These are phyloP conservation scores for Lentinus brumalis DNA, from an alignment of 768 basidiomycete species.

Conservation along the genomic window DNA sequence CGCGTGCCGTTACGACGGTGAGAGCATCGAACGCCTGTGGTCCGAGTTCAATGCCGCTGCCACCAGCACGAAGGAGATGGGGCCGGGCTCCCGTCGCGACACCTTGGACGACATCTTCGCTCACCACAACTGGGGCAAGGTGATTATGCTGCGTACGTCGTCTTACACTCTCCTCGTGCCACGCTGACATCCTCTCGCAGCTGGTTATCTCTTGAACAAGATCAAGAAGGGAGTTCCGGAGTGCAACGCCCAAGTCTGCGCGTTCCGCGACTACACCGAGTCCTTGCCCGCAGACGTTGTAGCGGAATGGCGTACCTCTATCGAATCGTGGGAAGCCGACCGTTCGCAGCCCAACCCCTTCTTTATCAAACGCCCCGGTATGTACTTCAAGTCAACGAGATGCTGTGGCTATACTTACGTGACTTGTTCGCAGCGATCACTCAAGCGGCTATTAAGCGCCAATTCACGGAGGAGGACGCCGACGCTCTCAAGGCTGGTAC, in stretches of 20 bases:
- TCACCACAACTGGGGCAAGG: conserved; percentile 41
- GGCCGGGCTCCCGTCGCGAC: conserved; percentile 33
- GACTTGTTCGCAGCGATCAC: background rate
- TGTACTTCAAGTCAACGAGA: too few species aligned
- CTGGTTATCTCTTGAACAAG: background rate
- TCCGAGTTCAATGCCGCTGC: conserved; percentile 34
- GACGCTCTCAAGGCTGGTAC: conserved; percentile 4
- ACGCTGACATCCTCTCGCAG: background rate
- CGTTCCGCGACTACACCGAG: background rate
- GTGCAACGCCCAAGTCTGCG: background rate
- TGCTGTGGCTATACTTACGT: too few species aligned
- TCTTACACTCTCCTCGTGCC: background rate
- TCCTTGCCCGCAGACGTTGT: background rate
- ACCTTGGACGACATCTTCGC: conserved; percentile 41
- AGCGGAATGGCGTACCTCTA: conserved; percentile 22
- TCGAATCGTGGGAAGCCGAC: conserved; percentile 30
- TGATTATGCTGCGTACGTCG: conserved; percentile 27
- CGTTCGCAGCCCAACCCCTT: conserved; percentile 23
- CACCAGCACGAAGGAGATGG: conserved; percentile 40
- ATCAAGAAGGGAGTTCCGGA: background rate
- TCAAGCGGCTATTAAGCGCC: conserved; percentile 19
- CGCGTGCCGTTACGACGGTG: conserved; percentile 33
- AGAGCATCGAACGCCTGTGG: conserved; percentile 43
- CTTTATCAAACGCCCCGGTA: background rate
- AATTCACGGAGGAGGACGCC: conserved; percentile 29